Conservation (phyloP, 202 grass and related monocot species). For the Panicum virgatum region DNA sequence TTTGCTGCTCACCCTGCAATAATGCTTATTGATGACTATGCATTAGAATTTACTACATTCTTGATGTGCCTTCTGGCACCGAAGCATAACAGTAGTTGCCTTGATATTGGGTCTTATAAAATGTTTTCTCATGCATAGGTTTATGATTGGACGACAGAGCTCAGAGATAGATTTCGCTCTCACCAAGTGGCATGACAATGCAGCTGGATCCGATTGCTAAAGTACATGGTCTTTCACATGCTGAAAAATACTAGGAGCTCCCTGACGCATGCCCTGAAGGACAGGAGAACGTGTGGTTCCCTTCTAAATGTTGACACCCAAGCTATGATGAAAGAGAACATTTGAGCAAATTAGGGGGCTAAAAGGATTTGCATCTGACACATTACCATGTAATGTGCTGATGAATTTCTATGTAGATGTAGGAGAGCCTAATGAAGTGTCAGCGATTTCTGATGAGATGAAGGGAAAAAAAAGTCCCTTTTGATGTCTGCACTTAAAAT, state of each 20-base stretch:
- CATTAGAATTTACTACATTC: constrained; percentile 17
- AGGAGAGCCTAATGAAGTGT: constrained; percentile 57
- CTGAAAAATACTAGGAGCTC: constrained; percentile 71
- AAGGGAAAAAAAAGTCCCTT: constrained; percentile 59
- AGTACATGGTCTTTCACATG: constrained; percentile 51
- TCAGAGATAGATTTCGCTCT: constrained; percentile 57
- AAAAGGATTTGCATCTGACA: constrained; percentile 65
- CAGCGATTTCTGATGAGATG: constrained; percentile 64
- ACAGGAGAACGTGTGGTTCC: constrained; percentile 67
- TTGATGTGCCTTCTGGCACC: constrained; percentile 14
- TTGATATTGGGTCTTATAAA: neutral
- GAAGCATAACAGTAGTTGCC: neutral
- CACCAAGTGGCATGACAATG: constrained; percentile 80
- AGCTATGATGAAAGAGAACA: constrained; percentile 72
- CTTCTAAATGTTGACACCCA: constrained; percentile 85
- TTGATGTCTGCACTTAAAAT: constrained; percentile 78
- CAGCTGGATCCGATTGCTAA: constrained; percentile 79
- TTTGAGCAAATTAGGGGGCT: constrained; percentile 56
- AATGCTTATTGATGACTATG: constrained; percentile 19
- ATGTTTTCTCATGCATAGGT: constrained; percentile 48
- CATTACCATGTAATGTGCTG: constrained; percentile 80
- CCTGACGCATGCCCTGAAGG: constrained; percentile 58
- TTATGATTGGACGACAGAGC: constrained; percentile 77
- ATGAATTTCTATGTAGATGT: constrained; percentile 86
- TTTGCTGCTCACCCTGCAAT: neutral